These are phyloP conservation scores for Calonectria henricotiae DNA, from an alignment of 2,329 filamentous ascomycete species.

Conservation along the genomic window DNA sequence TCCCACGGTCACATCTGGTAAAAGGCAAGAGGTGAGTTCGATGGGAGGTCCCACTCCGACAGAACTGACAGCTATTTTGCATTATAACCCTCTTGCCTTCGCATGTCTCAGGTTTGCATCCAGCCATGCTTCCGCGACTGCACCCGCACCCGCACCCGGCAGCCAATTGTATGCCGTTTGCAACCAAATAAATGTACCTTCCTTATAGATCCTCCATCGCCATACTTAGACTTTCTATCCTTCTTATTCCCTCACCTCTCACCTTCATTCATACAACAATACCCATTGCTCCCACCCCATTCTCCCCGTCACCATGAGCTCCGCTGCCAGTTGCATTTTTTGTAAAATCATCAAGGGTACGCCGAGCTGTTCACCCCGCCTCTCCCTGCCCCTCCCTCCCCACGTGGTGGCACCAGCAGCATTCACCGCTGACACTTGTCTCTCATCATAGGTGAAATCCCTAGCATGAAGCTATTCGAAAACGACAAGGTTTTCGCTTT, in stretches of 20 bases:
- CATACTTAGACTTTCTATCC: conserved; percentile 18
- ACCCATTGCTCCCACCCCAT: background rate
- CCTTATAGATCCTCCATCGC: conserved; percentile 15
- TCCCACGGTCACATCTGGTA: conserved; percentile 85
- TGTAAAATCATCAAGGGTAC: conserved; percentile 97
- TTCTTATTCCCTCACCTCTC: conserved; percentile 13
- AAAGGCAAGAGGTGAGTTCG: conserved; percentile 86
- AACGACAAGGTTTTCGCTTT: conserved; percentile 95
- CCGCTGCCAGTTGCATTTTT: conserved; percentile 83
- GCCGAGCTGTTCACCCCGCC: conserved; percentile 33
- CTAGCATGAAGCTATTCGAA: conserved; percentile 96
- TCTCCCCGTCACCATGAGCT: conserved; percentile 19
- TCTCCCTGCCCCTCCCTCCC: conserved; percentile 28
- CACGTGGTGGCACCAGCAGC: background rate
- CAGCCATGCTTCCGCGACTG: conserved; percentile 12
- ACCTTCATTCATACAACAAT: background rate
- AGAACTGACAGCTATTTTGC: background rate
- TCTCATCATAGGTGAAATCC: conserved; percentile 83
- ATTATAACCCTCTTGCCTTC: conserved; percentile 40
- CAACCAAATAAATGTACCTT: conserved; percentile 13
- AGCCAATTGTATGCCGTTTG: conserved; percentile 10
- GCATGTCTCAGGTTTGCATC: background rate
- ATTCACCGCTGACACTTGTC: conserved; percentile 38
- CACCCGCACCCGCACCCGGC: background rate
- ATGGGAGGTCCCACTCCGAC: conserved; percentile 80